phyloP scores from a whole-genome alignment of 1,139 yeast genomes.

The Yarrowia galli region DNA sequence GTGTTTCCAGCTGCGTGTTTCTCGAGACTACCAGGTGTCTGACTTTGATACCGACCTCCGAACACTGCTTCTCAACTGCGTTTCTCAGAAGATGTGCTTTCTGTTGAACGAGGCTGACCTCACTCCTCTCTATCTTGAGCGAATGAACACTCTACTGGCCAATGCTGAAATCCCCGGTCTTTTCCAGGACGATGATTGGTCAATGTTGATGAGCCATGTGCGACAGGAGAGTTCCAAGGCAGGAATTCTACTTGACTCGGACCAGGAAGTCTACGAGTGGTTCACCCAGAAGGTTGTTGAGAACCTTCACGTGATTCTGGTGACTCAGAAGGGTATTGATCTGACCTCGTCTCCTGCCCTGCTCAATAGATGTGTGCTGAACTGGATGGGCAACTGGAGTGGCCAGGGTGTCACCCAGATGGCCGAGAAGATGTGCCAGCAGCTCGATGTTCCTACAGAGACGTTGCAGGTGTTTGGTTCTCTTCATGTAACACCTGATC shows the following conservation, averaged over 20 bases:
- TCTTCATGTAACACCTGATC: slow-evolving; percentile 56
- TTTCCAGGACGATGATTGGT: slow-evolving; percentile 77
- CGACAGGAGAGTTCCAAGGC: slow-evolving; percentile 64
- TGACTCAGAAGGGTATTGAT: slow-evolving; percentile 47
- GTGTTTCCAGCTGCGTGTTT: slow-evolving; percentile 65
- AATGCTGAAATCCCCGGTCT: slow-evolving; percentile 93
- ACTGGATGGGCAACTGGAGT: slow-evolving; percentile 92
- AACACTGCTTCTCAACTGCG: slow-evolving; percentile 58
- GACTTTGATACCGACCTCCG: slow-evolving; percentile 76
- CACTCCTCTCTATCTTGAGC: slow-evolving; percentile 81
- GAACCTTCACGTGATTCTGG: slow-evolving; percentile 82
- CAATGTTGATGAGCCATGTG: slow-evolving; percentile 63
- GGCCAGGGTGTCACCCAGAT: slow-evolving; percentile 59
- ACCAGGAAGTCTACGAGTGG: slow-evolving; percentile 80
- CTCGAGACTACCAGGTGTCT: slow-evolving; percentile 60
- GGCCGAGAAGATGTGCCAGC: slow-evolving; percentile 55
- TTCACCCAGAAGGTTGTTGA: slow-evolving; percentile 70
- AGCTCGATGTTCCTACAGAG: slow-evolving; percentile 59
- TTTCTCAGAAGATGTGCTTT: slow-evolving; percentile 65
- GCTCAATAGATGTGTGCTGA: slow-evolving; percentile 86
- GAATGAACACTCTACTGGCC: slow-evolving; percentile 91
- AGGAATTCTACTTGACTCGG: slow-evolving; percentile 69
- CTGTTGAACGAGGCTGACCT: slow-evolving; percentile 81
- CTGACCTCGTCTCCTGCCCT: slow-evolving; percentile 82
- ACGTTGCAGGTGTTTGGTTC: slow-evolving; percentile 54